phyloP scores from a whole-genome alignment of 2,329 filamentous ascomycete species.

The Arthrinium puccinioides region DNA sequence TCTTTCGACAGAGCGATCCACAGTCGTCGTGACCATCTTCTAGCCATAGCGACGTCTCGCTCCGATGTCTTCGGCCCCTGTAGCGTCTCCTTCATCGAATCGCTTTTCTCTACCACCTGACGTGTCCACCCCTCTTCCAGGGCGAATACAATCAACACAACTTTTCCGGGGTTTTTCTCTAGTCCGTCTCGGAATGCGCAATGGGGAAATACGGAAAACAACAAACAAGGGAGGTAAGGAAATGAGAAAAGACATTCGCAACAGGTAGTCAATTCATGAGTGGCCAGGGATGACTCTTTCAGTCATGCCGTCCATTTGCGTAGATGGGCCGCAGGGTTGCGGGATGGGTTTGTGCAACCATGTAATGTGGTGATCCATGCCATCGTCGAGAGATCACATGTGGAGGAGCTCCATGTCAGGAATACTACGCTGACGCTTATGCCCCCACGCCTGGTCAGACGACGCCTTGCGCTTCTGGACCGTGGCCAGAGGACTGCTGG shows the following conservation, averaged over 20 bases:
- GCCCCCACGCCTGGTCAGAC: constrained; percentile 30
- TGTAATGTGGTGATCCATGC: neutral
- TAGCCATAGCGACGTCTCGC: too few species aligned
- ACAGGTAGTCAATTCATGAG: neutral
- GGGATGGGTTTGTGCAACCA: too few species aligned
- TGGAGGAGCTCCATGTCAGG: constrained; percentile 40
- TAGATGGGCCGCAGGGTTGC: constrained; percentile 1
- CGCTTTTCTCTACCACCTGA: constrained; percentile 4
- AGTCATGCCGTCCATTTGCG: constrained; percentile 3
- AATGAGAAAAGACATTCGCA: neutral
- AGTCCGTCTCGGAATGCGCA: neutral
- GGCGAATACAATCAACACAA: neutral
- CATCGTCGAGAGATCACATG: neutral
- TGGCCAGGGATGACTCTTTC: constrained; percentile 2
- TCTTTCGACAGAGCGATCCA: too few species aligned
- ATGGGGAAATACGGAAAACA: neutral
- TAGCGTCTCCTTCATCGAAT: too few species aligned
- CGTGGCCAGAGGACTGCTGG: constrained; percentile 42
- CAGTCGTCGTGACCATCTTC: too few species aligned
- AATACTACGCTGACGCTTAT: constrained; percentile 54
- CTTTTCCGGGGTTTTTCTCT: neutral
- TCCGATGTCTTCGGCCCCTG: too few species aligned
- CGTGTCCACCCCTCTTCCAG: neutral
- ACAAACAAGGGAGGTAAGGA: neutral
- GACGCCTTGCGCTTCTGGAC: constrained; percentile 50